A percentile compares a stretch with the other conserved stretches of the same genome.
Evolutionary conservation across 148 eudicot species (phyloP).

Genomic region (Heliamphora exappendiculata): DNA sequence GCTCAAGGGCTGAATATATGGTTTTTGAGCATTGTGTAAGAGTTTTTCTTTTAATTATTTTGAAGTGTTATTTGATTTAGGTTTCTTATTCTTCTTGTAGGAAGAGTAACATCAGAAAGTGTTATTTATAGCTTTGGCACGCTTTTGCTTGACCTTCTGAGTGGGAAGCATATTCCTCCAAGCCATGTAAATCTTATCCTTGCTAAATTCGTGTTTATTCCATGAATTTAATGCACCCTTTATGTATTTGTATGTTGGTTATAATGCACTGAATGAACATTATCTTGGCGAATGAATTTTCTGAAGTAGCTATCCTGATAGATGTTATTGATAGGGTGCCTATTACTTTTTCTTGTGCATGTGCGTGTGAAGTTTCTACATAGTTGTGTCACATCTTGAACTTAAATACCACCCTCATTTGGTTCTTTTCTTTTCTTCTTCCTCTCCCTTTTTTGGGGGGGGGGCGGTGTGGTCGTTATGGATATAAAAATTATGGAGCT

Average conservation of each 20-base stretch:
- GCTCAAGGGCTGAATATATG: neutral
- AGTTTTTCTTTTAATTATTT: neutral
- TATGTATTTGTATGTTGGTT: neutral
- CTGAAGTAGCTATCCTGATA: neutral
- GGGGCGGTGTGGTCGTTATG: slow-evolving; percentile 39
- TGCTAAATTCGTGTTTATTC: neutral
- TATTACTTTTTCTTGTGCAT: no score
- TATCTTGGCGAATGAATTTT: neutral
- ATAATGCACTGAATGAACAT: neutral
- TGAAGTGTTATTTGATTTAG: neutral
- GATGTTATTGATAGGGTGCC: neutral
- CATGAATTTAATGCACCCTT: neutral
- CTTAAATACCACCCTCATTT: neutral
- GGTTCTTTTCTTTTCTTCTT: neutral
- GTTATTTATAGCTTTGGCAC: slow-evolving; percentile 95
- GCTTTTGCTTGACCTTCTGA: slow-evolving; percentile 87
- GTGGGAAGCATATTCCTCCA: slow-evolving; percentile 95
- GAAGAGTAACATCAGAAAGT: slow-evolving; percentile 93
- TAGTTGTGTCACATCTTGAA: neutral
- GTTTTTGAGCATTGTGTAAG: neutral
- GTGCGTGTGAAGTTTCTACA: neutral
- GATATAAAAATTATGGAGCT: neutral
- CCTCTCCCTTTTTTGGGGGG: no score
- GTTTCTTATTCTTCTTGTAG: slow-evolving; percentile 24
- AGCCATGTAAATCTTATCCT: slow-evolving; percentile 40